phyloP scores from a whole-genome alignment of 352 stramenopile genomes.

The Nothophytophthora sp. region DNA sequence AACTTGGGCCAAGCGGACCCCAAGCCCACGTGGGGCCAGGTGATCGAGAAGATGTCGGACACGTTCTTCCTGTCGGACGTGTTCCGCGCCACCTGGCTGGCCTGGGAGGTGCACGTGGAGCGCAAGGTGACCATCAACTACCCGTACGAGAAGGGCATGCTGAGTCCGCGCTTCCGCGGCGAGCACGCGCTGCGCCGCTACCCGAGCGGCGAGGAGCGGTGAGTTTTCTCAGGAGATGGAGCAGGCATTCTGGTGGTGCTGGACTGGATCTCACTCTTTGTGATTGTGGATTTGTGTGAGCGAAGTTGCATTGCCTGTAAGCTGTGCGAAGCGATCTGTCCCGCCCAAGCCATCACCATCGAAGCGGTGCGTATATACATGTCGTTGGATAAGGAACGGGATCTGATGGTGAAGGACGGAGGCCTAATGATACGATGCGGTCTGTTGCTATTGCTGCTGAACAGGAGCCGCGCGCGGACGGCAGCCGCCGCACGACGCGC shows the following conservation, averaged over 20 bases:
- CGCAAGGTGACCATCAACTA: conserved; percentile 99
- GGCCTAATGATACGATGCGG: no score
- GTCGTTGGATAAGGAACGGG: conserved; percentile 2
- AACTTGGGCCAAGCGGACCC: conserved; percentile 30
- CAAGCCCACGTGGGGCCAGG: conserved; percentile 67
- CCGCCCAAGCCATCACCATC: conserved; percentile 99
- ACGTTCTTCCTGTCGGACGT: conserved; percentile 87
- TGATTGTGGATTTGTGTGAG: conserved; percentile 4
- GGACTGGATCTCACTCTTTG: conserved; percentile 2
- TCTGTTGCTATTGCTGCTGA: background rate
- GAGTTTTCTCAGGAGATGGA: conserved; percentile 8
- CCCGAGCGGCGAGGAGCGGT: conserved; percentile 98
- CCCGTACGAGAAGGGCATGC: conserved; percentile 97
- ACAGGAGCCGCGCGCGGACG: conserved; percentile 96
- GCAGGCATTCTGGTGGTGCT: conserved; percentile 14
- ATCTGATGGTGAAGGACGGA: no score
- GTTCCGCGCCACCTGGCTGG: conserved; percentile 76
- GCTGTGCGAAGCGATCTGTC: conserved; percentile 99
- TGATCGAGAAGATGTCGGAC: conserved; percentile 83
- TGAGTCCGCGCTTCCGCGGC: conserved; percentile 98
- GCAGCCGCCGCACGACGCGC: conserved; percentile 97
- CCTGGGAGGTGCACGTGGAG: conserved; percentile 83
- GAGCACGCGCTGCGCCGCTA: conserved; percentile 99
- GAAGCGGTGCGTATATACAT: conserved; percentile 80
- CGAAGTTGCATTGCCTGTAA: conserved; percentile 99